Evolutionary conservation across 805 yeast species (phyloP).

Genomic region (Kodamaea kaohsiungensis): DNA sequence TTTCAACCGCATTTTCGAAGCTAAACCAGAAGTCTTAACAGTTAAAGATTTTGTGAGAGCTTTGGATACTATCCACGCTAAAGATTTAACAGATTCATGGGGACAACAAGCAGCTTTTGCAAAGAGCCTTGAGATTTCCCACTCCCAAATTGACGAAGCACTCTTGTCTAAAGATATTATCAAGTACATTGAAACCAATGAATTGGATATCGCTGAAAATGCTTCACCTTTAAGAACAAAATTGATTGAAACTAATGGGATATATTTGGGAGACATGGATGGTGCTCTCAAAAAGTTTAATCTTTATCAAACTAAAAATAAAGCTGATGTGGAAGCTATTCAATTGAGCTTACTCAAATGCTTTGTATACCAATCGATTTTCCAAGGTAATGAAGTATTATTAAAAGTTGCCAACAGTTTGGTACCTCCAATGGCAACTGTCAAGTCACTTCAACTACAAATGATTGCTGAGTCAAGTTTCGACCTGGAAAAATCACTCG

Average conservation of each 20-base stretch:
- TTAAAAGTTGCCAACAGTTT: constrained; percentile 41
- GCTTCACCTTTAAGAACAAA: constrained; percentile 32
- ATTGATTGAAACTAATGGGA: constrained; percentile 34
- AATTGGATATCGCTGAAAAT: constrained; percentile 19
- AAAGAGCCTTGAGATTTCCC: neutral
- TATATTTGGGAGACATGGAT: constrained; percentile 22
- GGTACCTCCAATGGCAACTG: constrained; percentile 29
- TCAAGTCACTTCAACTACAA: constrained; percentile 38
- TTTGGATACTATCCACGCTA: neutral
- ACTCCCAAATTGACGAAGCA: neutral
- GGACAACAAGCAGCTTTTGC: neutral
- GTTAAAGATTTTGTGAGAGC: constrained; percentile 4
- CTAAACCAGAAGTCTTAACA: constrained; percentile 3
- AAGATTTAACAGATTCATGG: neutral
- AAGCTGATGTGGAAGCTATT: constrained; percentile 40
- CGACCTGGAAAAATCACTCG: constrained; percentile 40
- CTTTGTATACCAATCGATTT: constrained; percentile 42
- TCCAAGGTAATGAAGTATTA: constrained; percentile 25
- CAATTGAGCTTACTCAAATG: constrained; percentile 43
- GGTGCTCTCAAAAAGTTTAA: constrained; percentile 40
- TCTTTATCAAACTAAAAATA: constrained; percentile 37
- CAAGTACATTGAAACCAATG: constrained; percentile 19
- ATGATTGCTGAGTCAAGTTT: constrained; percentile 44
- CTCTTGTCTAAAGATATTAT: constrained; percentile 14
- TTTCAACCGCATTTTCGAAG: constrained; percentile 6